A percentile compares a stretch with the other conserved stretches of the same genome.
Conservation (phyloP, 2,329 filamentous ascomycete species). For the Ceratocystis lukuohia region DNA sequence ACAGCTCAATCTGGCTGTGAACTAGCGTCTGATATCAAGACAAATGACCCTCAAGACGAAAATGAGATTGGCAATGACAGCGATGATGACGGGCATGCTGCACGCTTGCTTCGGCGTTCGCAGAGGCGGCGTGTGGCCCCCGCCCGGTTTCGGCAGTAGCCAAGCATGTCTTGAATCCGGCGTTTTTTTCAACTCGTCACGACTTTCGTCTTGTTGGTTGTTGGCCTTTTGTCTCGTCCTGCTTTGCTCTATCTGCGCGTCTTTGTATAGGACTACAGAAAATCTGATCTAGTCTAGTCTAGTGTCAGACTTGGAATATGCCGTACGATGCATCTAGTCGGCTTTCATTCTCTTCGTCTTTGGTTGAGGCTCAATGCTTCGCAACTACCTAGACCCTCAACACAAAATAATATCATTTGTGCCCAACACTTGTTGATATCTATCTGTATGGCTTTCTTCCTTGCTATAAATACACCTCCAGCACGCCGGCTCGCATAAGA, state of each 20-base stretch:
- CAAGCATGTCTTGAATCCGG: neutral
- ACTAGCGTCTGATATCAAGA: neutral
- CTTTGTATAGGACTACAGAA: no score
- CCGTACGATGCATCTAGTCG: neutral
- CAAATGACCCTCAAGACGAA: neutral
- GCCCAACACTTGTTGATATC: no score
- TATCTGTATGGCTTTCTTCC: neutral
- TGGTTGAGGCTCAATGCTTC: neutral
- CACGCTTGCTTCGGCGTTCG: neutral
- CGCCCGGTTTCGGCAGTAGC: conserved; percentile 5
- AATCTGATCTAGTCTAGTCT: no score
- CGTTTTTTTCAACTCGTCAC: neutral
- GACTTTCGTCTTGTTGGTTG: conserved; percentile 3
- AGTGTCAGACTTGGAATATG: no score
- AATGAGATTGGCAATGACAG: no score
- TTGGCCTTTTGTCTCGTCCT: neutral
- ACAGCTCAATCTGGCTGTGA: no score
- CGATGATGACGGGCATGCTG: neutral
- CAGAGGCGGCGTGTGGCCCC: conserved; percentile 13
- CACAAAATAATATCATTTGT: no score
- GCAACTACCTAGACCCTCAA: neutral
- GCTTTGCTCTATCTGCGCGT: neutral
- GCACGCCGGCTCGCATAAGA: neutral
- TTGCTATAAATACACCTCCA: neutral
- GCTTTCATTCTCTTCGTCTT: neutral